A percentile compares a stretch with the other conserved stretches of the same genome.
Conservation (phyloP, 2,329 filamentous ascomycete genomes). For the Blumeria graminis region DNA sequence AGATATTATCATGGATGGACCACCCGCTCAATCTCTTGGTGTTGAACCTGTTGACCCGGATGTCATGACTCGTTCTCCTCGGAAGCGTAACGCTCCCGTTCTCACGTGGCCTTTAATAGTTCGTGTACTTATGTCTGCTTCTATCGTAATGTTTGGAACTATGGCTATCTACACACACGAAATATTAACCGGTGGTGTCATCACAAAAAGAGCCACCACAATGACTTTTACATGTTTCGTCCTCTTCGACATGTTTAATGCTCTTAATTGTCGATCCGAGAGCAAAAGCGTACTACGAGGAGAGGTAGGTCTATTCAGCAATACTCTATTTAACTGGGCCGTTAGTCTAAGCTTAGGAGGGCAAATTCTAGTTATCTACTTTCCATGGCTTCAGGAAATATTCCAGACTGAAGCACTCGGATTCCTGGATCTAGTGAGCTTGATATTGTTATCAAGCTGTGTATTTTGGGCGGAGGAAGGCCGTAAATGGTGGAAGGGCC, state of each 20-base stretch:
- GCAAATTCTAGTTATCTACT: conserved; percentile 78
- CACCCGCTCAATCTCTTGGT: conserved; percentile 85
- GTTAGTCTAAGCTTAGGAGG: conserved; percentile 66
- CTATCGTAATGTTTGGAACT: conserved; percentile 80
- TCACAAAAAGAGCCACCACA: conserved; percentile 85
- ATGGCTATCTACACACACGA: conserved; percentile 78
- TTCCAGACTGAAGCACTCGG: conserved; percentile 85
- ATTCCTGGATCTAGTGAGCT: conserved; percentile 45
- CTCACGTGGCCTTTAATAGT: conserved; percentile 64
- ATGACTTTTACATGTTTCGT: conserved; percentile 99
- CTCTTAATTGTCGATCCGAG: conserved; percentile 75
- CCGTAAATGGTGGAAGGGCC: conserved; percentile 51
- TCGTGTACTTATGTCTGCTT: conserved; percentile 66
- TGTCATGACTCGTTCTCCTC: conserved; percentile 78
- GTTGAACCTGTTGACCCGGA: conserved; percentile 87
- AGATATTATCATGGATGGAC: conserved; percentile 99
- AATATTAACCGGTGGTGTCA: conserved; percentile 60
- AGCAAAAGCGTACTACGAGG: conserved; percentile 71
- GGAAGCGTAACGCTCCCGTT: conserved; percentile 67
- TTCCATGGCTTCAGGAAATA: conserved; percentile 76
- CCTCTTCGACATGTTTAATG: conserved; percentile 99
- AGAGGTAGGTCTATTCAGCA: conserved; percentile 61
- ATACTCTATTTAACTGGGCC: conserved; percentile 91
- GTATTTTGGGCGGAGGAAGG: conserved; percentile 92
- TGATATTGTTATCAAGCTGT: conserved; percentile 56